Evolutionary conservation across 108 stramenopile species (phyloP).

Genomic region (Cyclostephanos invisitatus): DNA sequence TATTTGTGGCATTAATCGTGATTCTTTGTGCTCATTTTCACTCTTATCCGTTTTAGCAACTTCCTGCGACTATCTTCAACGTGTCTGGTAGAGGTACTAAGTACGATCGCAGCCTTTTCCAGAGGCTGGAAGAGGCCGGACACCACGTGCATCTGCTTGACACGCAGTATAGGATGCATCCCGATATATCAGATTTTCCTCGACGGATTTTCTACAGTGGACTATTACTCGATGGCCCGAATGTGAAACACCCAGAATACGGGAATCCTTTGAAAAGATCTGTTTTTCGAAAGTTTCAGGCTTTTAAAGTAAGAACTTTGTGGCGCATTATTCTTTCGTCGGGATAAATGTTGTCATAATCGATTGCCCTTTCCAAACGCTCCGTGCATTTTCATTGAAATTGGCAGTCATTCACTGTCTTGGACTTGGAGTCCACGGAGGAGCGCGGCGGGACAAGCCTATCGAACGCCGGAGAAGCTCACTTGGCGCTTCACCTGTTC

Average conservation of each 20-base stretch:
- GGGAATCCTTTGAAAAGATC: slow-evolving; percentile 65
- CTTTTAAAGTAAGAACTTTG: slow-evolving; percentile 42
- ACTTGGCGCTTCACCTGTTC: slow-evolving; percentile 75
- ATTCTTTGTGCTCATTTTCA: background rate
- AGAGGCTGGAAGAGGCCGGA: slow-evolving; percentile 93
- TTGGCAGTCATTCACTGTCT: slow-evolving; percentile 68
- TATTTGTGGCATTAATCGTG: background rate
- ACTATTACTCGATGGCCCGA: slow-evolving; percentile 77
- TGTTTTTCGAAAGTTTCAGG: slow-evolving; percentile 48
- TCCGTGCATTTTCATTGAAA: slow-evolving; percentile 1
- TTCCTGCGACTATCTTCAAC: slow-evolving; percentile 97
- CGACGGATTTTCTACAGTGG: slow-evolving; percentile 89
- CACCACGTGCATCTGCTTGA: slow-evolving; percentile 92
- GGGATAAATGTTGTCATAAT: background rate
- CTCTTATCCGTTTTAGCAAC: slow-evolving; percentile 63
- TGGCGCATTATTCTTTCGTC: background rate
- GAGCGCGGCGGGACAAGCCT: slow-evolving; percentile 85
- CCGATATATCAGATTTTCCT: slow-evolving; percentile 86
- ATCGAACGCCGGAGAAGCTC: slow-evolving; percentile 75
- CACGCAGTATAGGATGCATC: slow-evolving; percentile 97
- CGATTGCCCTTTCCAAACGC: slow-evolving; percentile 1
- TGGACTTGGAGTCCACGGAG: slow-evolving; percentile 83
- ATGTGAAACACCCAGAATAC: slow-evolving; percentile 70
- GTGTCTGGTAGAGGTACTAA: slow-evolving; percentile 77
- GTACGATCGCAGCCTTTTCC: slow-evolving; percentile 95